Evolutionary conservation across 2,329 filamentous ascomycete species (phyloP).

Genomic region (Xylaria sp.): DNA sequence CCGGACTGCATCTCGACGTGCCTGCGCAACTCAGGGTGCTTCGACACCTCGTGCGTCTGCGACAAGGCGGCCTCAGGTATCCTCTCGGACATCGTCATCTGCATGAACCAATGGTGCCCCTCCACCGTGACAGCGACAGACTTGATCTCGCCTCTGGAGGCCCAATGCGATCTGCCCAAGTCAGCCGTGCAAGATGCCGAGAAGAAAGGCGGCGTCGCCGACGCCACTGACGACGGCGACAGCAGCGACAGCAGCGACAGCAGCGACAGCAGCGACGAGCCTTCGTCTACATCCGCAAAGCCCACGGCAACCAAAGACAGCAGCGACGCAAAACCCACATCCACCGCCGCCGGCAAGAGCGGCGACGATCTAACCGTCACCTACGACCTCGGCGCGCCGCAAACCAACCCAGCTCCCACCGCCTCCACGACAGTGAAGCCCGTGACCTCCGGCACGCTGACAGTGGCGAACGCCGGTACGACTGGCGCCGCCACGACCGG

Average conservation of each 20-base stretch:
- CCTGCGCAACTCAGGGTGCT: constrained; percentile 51
- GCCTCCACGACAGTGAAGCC: constrained; percentile 24
- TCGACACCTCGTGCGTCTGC: constrained; percentile 53
- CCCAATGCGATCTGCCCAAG: constrained; percentile 51
- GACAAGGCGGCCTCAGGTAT: constrained; percentile 49
- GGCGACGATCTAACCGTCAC: constrained; percentile 17
- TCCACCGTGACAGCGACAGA: constrained; percentile 49
- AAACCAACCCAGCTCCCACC: constrained; percentile 25
- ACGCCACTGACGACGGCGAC: neutral
- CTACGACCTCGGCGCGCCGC: constrained; percentile 26
- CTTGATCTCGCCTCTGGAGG: constrained; percentile 51
- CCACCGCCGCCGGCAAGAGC: constrained; percentile 17
- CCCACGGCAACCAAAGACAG: neutral
- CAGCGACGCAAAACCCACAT: constrained; percentile 12
- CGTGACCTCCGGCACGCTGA: constrained; percentile 20
- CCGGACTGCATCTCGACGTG: constrained; percentile 53
- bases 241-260: neutral
- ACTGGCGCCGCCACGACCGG: constrained; percentile 15
- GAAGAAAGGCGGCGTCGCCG: constrained; percentile 37
- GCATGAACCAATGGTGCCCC: constrained; percentile 54
- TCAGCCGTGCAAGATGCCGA: constrained; percentile 51
- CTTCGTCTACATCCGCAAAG: constrained; percentile 15
- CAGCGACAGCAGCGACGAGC: neutral
- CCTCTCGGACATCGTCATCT: constrained; percentile 53
- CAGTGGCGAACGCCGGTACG: constrained; percentile 12